Evolutionary conservation across 2,329 filamentous ascomycete genomes (phyloP).

Genomic region (Colletotrichum gloeosporioides): DNA sequence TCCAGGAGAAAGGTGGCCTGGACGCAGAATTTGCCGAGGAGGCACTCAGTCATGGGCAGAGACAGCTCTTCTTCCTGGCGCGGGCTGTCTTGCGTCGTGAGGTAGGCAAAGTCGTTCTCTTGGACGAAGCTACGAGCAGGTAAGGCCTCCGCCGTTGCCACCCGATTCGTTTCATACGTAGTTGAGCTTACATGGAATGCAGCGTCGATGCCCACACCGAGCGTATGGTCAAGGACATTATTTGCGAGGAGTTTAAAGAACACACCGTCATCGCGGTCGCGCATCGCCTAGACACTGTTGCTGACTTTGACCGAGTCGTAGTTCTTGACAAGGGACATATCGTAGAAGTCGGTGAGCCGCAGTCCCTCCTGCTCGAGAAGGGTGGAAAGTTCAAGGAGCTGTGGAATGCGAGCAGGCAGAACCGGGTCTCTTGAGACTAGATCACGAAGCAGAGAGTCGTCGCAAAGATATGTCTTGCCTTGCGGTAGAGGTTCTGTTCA

Average conservation of each 20-base stretch:
- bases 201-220: slow-evolving; percentile 40
- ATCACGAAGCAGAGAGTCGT: background rate
- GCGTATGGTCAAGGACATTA: slow-evolving; percentile 34
- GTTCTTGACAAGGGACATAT: slow-evolving; percentile 22
- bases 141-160: slow-evolving; percentile 25
- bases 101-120: slow-evolving; percentile 43
- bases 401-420: slow-evolving; percentile 6
- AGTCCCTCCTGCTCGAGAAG: background rate
- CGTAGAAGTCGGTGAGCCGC: slow-evolving; percentile 13
- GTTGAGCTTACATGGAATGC: background rate
- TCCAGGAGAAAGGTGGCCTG: slow-evolving; percentile 27
- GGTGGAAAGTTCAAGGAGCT: slow-evolving; percentile 8
- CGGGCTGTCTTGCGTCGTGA: slow-evolving; percentile 35
- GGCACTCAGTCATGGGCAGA: slow-evolving; percentile 36
- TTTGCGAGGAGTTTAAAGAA: slow-evolving; percentile 32
- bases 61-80: slow-evolving; percentile 36
- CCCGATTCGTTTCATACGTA: background rate
- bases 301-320: slow-evolving; percentile 34
- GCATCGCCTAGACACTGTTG: slow-evolving; percentile 48
- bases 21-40: slow-evolving; percentile 29
- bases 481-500: background rate
- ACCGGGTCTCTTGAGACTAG: background rate
- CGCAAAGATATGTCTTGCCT: background rate
- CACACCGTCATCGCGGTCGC: slow-evolving; percentile 59
- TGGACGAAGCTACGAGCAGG: slow-evolving; percentile 44